phyloP scores from a whole-genome alignment of 148 eudicot genomes.

The Fagopyrum esculentum region DNA sequence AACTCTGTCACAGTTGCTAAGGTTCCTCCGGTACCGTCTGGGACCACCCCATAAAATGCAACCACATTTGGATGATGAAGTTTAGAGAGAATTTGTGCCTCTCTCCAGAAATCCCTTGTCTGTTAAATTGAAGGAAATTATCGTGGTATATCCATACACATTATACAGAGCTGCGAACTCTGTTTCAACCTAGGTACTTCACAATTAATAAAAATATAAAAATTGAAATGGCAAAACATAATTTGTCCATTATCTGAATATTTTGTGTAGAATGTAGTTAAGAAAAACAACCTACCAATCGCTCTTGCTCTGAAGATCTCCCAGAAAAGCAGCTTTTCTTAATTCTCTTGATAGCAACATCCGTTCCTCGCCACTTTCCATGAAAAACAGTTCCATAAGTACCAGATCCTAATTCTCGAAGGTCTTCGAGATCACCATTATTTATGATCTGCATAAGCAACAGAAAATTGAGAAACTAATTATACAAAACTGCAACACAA shows the following conservation, averaged over 20 bases:
- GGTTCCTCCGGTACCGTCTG: constrained; percentile 89
- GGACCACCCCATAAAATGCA: constrained; percentile 97
- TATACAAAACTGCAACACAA: background rate
- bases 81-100: constrained; percentile 85
- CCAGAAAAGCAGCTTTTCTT: constrained; percentile 89
- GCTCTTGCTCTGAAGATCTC: constrained; percentile 85
- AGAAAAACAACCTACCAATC: constrained; percentile 48
- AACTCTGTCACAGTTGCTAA: constrained; percentile 94
- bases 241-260: background rate
- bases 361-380: constrained; percentile 96
- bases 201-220: background rate
- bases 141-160: background rate
- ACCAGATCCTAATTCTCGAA: constrained; percentile 87
- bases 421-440: constrained; percentile 86
- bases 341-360: constrained; percentile 94
- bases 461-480: background rate
- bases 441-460: constrained; percentile 58
- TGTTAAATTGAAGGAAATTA: constrained; percentile 14
- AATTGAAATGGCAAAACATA: background rate
- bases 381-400: constrained; percentile 96
- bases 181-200: background rate
- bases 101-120: constrained; percentile 94
- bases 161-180: background rate
- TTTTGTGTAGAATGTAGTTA: background rate
- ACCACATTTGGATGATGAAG: constrained; percentile 97